Conservation (phyloP, 2,329 filamentous ascomycete species). For the Aureobasidium leucospermi region DNA sequence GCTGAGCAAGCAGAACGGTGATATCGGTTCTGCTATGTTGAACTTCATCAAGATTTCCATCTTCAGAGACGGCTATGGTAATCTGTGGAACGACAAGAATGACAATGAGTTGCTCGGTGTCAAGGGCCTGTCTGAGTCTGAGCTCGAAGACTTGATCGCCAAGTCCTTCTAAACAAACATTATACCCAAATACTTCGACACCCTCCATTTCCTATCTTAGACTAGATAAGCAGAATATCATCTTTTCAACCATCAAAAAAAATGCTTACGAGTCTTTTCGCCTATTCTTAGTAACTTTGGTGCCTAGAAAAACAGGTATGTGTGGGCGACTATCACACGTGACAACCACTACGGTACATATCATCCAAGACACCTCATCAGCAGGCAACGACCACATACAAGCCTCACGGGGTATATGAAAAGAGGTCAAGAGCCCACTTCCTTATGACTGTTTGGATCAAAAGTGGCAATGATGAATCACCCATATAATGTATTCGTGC, state of each 20-base stretch:
- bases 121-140: slow-evolving; percentile 23
- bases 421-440: background rate
- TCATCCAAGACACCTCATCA: slow-evolving; percentile 1
- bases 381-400: background rate
- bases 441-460: background rate
- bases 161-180: slow-evolving; percentile 5
- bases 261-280: background rate
- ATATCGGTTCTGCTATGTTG: slow-evolving; percentile 20
- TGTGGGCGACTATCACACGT: background rate
- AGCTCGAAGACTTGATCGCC: slow-evolving; percentile 24
- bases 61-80: slow-evolving; percentile 25
- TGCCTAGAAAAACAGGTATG: background rate
- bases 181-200: background rate
- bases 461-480: background rate
- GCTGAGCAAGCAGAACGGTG: slow-evolving; percentile 21
- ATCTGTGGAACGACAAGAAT: slow-evolving; percentile 24
- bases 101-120: slow-evolving; percentile 33
- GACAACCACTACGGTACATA: background rate
- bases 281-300: background rate
- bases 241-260: background rate
- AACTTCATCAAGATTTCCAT: slow-evolving; percentile 25
- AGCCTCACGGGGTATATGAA: background rate
- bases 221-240: background rate
- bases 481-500: background rate
- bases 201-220: background rate